Evolutionary conservation across 805 yeast species (phyloP).

Genomic region (Cyberlindnera veronae): DNA sequence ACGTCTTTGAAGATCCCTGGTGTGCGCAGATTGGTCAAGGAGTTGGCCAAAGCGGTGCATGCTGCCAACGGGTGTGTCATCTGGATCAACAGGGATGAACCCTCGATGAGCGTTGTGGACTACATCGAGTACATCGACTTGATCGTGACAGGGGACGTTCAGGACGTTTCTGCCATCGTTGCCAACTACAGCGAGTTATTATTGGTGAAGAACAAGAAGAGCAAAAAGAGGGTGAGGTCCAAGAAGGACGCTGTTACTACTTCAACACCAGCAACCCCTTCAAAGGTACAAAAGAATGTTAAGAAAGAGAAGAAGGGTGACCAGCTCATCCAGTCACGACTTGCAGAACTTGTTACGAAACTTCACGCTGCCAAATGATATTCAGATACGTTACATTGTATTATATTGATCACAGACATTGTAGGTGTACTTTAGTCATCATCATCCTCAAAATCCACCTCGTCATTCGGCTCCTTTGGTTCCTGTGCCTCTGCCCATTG

Average conservation of each 20-base stretch:
- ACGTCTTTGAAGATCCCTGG: slow-evolving; percentile 83
- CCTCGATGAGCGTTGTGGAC: slow-evolving; percentile 46
- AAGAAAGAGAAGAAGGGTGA: slow-evolving; percentile 13
- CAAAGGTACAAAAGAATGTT: slow-evolving; percentile 4
- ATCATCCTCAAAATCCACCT: slow-evolving; percentile 58
- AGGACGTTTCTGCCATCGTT: slow-evolving; percentile 40
- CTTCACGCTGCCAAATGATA: slow-evolving; percentile 18
- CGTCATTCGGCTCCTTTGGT: slow-evolving; percentile 92
- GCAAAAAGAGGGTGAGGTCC: slow-evolving; percentile 5
- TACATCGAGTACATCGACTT: slow-evolving; percentile 53
- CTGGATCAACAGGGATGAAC: slow-evolving; percentile 59
- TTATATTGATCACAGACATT: background rate
- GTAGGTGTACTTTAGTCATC: slow-evolving; percentile 23
- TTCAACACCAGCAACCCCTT: no score
- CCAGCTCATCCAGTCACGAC: slow-evolving; percentile 21
- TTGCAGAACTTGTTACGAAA: slow-evolving; percentile 21
- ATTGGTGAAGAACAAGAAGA: slow-evolving; percentile 4
- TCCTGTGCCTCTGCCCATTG: slow-evolving; percentile 98
- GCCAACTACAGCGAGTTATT: slow-evolving; percentile 24
- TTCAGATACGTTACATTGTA: no score
- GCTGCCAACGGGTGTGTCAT: slow-evolving; percentile 55
- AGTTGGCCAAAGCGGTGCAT: slow-evolving; percentile 55
- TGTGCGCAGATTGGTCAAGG: slow-evolving; percentile 57
- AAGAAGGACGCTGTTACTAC: background rate
- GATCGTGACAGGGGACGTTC: slow-evolving; percentile 65